Evolutionary conservation across 1,139 yeast genomes (phyloP), one percentile per base, ranked within the genome.

Genomic region (Blastobotrys elegans): DNA sequence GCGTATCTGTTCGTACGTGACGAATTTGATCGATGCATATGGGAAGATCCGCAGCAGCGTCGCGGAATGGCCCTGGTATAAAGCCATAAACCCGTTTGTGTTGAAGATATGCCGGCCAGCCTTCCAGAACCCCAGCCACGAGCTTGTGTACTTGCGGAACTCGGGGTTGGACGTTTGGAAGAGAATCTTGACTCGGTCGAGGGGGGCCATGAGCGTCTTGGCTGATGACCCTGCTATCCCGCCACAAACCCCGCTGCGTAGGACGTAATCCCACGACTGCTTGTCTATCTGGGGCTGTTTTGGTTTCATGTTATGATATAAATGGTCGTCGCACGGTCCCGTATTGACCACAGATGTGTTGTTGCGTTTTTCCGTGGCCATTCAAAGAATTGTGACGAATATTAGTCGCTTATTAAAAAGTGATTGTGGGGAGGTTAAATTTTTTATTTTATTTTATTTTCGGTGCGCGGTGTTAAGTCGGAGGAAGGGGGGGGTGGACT

Each of bases 211-310:
- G 46, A 90, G 72, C 0, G 97, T 89, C 62, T 92, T 92, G 5
- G 97, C 98, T 7, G 94, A 88, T 47, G 90, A 81, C 0, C 99
- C 99, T 0, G 98, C 97, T 1, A 88, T 60, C 0, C 99, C 99
- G 11, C 99, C 99, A 0, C 98, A 95, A 1, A 89, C 59, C 0
- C 96, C 98, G 21, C 95, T 84, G 52, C 88, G 75, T 30, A 87
- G 53, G 17, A 92, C 82, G 65, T 92, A 92, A 50, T 85, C 90
- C 30, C 83, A 54, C 5, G 90, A 82, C 50, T 79, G 85, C 59
- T 84, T 88, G 59, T 86, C 82, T 27, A 76, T 53, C 13, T n/a
- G 33, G 7, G 30, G 21, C n/a, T n/a, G 31, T 37, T 2, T 2
- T 35, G 10, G 3, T 11, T 7, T 33, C 11, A 4, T n/a, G 14